A percentile compares a stretch with the other conserved stretches of the same genome.
These are phyloP conservation scores for Ceratocystis eucalypticola DNA, from an alignment of 2,329 filamentous ascomycete species.

Conservation along the genomic window DNA sequence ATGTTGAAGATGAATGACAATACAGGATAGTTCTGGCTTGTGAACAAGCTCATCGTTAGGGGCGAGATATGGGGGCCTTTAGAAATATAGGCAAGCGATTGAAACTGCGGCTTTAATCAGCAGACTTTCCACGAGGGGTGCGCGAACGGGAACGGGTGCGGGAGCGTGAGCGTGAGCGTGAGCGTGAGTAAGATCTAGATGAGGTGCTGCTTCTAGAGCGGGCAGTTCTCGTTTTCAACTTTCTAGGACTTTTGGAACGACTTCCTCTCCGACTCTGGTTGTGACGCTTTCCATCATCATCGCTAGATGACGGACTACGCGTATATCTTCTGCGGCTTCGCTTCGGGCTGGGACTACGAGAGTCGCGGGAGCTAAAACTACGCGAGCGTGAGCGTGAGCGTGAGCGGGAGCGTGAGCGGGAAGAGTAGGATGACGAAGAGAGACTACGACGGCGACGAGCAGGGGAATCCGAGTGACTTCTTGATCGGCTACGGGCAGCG, in stretches of 20 bases:
- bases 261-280: conserved; percentile 19
- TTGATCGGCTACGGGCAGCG: conserved; percentile 12
- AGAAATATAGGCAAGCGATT: background rate
- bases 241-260: conserved; percentile 14
- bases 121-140: conserved; percentile 35
- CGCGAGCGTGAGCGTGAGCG: conserved; percentile 18
- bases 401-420: conserved; percentile 11
- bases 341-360: conserved; percentile 10
- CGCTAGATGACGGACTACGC: conserved; percentile 13
- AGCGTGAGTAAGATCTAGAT: conserved; percentile 13
- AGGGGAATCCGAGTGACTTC: conserved; percentile 1
- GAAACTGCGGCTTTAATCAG: conserved; percentile 36
- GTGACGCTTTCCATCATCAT: conserved; percentile 20
- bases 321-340: conserved; percentile 14
- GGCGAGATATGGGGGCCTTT: background rate
- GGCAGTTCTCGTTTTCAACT: conserved; percentile 4
- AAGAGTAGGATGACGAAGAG: conserved; percentile 7
- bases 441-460: conserved; percentile 7
- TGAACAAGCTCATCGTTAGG: background rate
- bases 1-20: background rate
- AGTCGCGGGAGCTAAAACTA: conserved; percentile 19
- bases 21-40: background rate
- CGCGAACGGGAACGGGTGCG: conserved; percentile 17
- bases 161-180: conserved; percentile 15
- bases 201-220: conserved; percentile 18